Conservation (phyloP, 164 flowering plant species). For the Dillenia turbinata region DNA sequence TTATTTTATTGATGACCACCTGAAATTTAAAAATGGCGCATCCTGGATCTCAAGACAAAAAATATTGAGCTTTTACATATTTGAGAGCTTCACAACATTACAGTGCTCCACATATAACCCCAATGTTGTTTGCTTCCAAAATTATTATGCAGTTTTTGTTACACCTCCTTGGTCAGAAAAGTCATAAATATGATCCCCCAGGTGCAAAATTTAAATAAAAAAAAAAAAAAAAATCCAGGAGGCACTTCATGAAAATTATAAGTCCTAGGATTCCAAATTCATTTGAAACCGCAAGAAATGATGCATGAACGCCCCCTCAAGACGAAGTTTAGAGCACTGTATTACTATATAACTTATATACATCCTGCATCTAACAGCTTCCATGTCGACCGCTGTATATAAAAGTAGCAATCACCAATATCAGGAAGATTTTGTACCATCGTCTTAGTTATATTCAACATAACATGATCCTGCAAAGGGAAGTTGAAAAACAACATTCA, state of each 20-base stretch:
- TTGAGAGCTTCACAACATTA: too few species aligned
- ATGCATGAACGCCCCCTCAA: conserved; percentile 1
- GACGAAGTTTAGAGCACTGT: conserved; percentile 17
- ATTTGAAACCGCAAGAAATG: conserved; percentile 11
- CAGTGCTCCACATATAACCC: too few species aligned
- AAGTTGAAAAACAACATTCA: conserved; percentile 3
- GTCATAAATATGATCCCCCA: too few species aligned
- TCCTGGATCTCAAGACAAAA: too few species aligned
- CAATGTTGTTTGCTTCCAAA: too few species aligned
- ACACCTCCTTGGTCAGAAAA: too few species aligned
- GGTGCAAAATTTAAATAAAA: too few species aligned
- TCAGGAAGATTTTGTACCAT: conserved; percentile 18
- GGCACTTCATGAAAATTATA: not conserved
- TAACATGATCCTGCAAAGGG: conserved; percentile 23
- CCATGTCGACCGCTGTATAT: conserved; percentile 8
- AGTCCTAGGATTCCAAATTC: conserved; percentile 9
- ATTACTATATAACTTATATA: conserved; percentile 27
- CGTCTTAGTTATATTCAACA: conserved; percentile 16
- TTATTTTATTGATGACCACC: too few species aligned
- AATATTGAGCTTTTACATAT: too few species aligned
- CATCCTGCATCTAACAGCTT: conserved; percentile 24
- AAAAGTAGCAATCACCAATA: conserved; percentile 11
- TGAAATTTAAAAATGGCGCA: too few species aligned
- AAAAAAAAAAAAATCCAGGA: too few species aligned
- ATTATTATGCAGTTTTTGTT: too few species aligned